Evolutionary conservation across 2,329 filamentous ascomycete genomes (phyloP).

Genomic region (Bipolaris sorokiniana): DNA sequence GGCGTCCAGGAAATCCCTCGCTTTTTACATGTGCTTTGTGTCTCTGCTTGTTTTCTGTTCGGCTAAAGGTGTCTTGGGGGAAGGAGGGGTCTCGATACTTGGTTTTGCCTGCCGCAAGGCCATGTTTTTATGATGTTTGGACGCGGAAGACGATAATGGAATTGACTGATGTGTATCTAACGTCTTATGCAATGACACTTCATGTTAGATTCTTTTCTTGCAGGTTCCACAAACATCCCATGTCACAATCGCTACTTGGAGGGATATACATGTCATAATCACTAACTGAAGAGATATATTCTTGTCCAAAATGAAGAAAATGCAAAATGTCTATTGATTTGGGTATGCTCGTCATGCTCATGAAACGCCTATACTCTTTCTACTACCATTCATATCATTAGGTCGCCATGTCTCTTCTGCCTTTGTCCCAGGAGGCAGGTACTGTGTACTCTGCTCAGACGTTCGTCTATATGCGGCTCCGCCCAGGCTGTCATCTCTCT

Average conservation of each 20-base stretch:
- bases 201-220: slow-evolving; percentile 7
- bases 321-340: background rate
- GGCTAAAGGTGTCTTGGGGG: slow-evolving; percentile 28
- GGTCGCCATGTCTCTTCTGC: slow-evolving; percentile 81
- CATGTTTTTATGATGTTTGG: slow-evolving; percentile 23
- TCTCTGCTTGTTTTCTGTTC: slow-evolving; percentile 34
- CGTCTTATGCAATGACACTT: slow-evolving; percentile 25
- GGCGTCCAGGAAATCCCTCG: slow-evolving; percentile 46
- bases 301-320: background rate
- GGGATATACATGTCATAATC: no score
- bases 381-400: slow-evolving; percentile 31
- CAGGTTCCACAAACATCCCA: background rate
- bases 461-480: slow-evolving; percentile 53
- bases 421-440: slow-evolving; percentile 79
- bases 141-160: slow-evolving; percentile 37
- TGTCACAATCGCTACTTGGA: no score
- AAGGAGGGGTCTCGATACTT: slow-evolving; percentile 25
- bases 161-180: slow-evolving; percentile 41
- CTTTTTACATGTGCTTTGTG: slow-evolving; percentile 40
- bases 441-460: slow-evolving; percentile 54
- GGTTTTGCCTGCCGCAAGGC: slow-evolving; percentile 41
- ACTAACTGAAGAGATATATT: no score
- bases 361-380: slow-evolving; percentile 33
- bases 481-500: slow-evolving; percentile 62
- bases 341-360: slow-evolving; percentile 22